Evolutionary conservation across 164 flowering plant species (phyloP), one percentile per base, ranked within the genome.

Genomic region (Nelumbo lutea): DNA sequence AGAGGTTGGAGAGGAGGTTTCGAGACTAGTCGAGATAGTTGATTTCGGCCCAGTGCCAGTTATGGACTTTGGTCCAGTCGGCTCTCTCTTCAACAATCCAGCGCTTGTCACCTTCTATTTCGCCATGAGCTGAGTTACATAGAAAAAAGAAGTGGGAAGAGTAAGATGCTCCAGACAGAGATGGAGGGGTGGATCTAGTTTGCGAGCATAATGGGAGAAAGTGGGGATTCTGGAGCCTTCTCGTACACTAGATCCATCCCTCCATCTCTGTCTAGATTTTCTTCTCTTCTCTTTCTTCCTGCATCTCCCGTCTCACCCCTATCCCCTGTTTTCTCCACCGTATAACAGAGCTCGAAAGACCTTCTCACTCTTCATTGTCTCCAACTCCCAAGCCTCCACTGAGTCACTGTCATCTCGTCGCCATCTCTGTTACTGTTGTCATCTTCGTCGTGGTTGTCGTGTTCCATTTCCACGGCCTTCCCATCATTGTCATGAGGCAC

Each of bases 21-120:
- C 87, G 76, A 1, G 98, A 87, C 96, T 96, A 96, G 14, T 86
- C 95, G 61, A 96, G 82, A 70, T 98, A 96, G 66, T 96, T 76
- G n/a, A 90, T 93, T 76, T 93, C 97, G 0, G 96, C 76, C 99
- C 99, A 96, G 83, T 96, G 99, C 99, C 99, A 96, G 83, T 96
- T 96, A 81, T 96, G 99, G 62, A 96, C 99, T 74, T 96, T 96
- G 67, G 97, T 76, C 13, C 99, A 98, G 82, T 96, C 99, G 4
- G 95, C 73, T 42, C 99, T 79, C 42, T 96, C 98, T 73, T 91
- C 91, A 15, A 96, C 99, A 82, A 96, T 93, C 99, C 98, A 96
- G 4, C 98, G 84, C 78, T 86, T 90, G 87, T 93, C 99, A 45
- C 98, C 99, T 71, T 96, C 98, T 6, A 86, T 66, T 82, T 88